Percentiles rank a stretch among this genome's conserved stretches.
These are phyloP conservation scores for Tephrocybe sp. DNA, from an alignment of 768 basidiomycete genomes.

Conservation along the genomic window DNA sequence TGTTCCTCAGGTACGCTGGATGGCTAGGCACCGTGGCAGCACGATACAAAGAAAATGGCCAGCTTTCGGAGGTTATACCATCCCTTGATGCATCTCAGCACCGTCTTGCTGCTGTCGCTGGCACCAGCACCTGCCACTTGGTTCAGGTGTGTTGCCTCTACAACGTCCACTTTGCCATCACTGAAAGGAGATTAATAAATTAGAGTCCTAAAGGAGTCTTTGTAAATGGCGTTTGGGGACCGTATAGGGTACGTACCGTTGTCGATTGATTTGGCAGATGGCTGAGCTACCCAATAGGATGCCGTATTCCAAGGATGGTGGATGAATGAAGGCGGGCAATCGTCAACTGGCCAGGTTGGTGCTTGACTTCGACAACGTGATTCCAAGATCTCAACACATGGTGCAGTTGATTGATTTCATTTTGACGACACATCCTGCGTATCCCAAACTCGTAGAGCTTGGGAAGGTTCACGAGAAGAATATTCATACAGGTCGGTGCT, in stretches of 20 bases:
- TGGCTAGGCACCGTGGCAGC: conserved; percentile 97
- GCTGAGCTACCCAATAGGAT: conserved; percentile 47
- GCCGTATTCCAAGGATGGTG: conserved; percentile 93
- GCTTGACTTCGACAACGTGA: background rate
- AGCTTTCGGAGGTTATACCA: conserved; percentile 52
- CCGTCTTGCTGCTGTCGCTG: conserved; percentile 89
- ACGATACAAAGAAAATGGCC: conserved; percentile 54
- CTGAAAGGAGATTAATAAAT: background rate
- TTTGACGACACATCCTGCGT: conserved; percentile 89
- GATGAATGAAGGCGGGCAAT: conserved; percentile 99
- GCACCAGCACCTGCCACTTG: conserved; percentile 95
- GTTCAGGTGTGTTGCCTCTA: conserved; percentile 57
- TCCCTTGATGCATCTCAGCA: conserved; percentile 74
- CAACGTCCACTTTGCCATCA: background rate
- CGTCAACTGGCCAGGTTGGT: conserved; percentile 89
- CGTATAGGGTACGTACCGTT: conserved; percentile 60
- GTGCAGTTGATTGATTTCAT: conserved; percentile 89
- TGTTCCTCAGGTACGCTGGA: conserved; percentile 71
- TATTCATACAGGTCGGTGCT: conserved; percentile 52
- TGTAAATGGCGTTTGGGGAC: conserved; percentile 92
- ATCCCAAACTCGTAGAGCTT: conserved; percentile 61
- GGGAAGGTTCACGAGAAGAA: conserved; percentile 60
- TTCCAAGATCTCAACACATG: background rate
- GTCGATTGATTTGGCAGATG: background rate
- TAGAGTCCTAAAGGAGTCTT: conserved; percentile 83